Conservation (phyloP, 192 early-diverging fungal genomes). For the Rhizophagus clarus region DNA sequence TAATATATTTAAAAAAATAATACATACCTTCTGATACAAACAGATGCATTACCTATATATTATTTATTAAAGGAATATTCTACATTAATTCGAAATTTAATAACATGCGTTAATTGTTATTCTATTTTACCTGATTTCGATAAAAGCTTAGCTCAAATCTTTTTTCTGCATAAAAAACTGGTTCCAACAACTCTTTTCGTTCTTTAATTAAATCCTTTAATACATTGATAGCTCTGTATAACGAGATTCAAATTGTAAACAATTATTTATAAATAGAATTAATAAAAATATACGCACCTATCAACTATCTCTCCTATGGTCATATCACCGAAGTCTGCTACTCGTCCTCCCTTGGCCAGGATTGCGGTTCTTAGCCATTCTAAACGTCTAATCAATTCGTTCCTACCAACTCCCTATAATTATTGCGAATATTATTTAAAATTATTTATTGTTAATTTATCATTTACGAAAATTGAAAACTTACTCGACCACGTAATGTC, state of each 20-base stretch:
- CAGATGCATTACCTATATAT: slow-evolving; percentile 40
- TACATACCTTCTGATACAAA: slow-evolving; percentile 59
- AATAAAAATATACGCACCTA: slow-evolving; percentile 41
- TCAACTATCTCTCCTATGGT: slow-evolving; percentile 75
- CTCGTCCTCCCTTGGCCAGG: slow-evolving; percentile 68
- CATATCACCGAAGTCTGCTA: slow-evolving; percentile 77
- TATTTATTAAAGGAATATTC: background rate
- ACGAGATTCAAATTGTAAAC: background rate
- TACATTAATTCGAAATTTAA: background rate
- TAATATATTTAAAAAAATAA: background rate
- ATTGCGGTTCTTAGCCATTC: slow-evolving; percentile 71
- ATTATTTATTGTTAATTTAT: background rate
- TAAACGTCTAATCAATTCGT: slow-evolving; percentile 73
- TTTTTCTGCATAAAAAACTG: slow-evolving; percentile 79
- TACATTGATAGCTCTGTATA: slow-evolving; percentile 59
- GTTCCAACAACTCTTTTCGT: slow-evolving; percentile 76
- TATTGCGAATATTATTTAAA: background rate
- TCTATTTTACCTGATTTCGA: slow-evolving; percentile 72
- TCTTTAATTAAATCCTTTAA: slow-evolving; percentile 77
- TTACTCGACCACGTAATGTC: slow-evolving; percentile 77
- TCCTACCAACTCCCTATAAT: slow-evolving; percentile 58
- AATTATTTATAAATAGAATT: background rate
- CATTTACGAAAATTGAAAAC: slow-evolving; percentile 39
- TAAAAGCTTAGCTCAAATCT: slow-evolving; percentile 84
- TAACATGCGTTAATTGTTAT: background rate